Base-by-base conservation (phyloP, 805 yeast genomes). In the Suhomyces faveliae region DNA sequence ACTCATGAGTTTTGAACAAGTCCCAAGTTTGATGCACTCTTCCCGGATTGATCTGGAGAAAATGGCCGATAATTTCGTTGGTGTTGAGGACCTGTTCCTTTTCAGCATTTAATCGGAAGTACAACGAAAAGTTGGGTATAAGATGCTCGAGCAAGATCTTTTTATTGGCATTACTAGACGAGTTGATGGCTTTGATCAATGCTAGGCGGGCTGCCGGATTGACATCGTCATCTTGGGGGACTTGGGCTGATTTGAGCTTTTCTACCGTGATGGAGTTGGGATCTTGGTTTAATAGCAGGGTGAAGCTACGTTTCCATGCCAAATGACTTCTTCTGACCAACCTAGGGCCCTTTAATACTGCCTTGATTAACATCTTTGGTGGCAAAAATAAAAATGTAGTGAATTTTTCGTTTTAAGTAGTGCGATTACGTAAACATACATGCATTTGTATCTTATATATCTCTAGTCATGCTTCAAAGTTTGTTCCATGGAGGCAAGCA, bases 11-110 rank as follows among this genome's bases (percentile, higher is more conserved):
- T 9, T 61, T 52, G 45, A 72, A 73, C 9, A 80, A 54, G 44
- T 79, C 82, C 73, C 77, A 71, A 13, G 81, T 71, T n/a, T 70
- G 61, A 43, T 64, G 63, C 1, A 75, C 83, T 47, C 85, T 64
- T 10, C 84, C 84, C 2, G 84, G 83, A 51, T 81, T 81, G 35
- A 66, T 51, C 25, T 59, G 58, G 5, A 79, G 64, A 21, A 79
- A 61, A 7, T 55, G 42, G 15, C 39, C 37, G n/a, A 48, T 29
- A 15, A 53, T 17, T 21, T 49, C 55, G 19, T 24, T 33, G 20
- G 43, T 21, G 8, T 24, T 40, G 4, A 43, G 9, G 6, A 23
- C 35, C 1, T 19, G 29, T 11, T 40, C 35, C 2, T 33, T 29
- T 1, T 42, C n/a, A 12, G 40, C 17, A 11, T 40, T 22, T 3